Evolutionary conservation across 2,329 filamentous ascomycete species (phyloP), one percentile per base, ranked within the genome.

Genomic region (Esteya vermicola): DNA sequence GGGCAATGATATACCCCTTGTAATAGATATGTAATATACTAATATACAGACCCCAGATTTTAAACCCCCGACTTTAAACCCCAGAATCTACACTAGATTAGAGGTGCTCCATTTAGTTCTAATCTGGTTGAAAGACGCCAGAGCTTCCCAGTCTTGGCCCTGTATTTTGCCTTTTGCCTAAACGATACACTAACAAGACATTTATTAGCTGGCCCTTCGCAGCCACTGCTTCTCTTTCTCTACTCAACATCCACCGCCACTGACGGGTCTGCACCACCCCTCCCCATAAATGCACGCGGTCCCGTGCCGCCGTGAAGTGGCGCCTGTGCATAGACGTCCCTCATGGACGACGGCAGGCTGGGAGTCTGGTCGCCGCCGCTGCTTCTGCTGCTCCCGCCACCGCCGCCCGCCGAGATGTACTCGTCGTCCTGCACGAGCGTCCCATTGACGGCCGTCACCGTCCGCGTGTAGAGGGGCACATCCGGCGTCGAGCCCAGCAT

Each of bases 381-480:
- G 12, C 28, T 28, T 3, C 20, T 9, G 6, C 9, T 16, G 31
- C 23, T 34, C 23, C 13, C 20, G 36, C 3, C n/a, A 18, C 12
- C 20, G 27, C 21, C 12, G 13, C 28, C 19, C 10, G 23, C 23
- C 7, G 33, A 34, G 13, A 46, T 38, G 2, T n/a, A 25, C 54
- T 46, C 45, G 4, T 39, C 14, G 41, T 49, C 45, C 6, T n/a
- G 52, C 5, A 67, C 52, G 16, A 78, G 52, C 1, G 64, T 70
- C 36, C 65, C 62, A 52, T 79, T 78, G 3, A 63, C 56, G 4
- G 72, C 70, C 22, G 57, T 54, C 21, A 81, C 69, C 36, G 71
- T 62, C 18, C 78, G 63, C 42, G 56, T 60, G 54, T 81, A 85
- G 33, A 81, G 57, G 52, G 67, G 58, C 36, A 53, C 56, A 18